Evolutionary conservation across 1,284 basidiomycete genomes (phyloP).

Genomic region (Golubevia sp.): DNA sequence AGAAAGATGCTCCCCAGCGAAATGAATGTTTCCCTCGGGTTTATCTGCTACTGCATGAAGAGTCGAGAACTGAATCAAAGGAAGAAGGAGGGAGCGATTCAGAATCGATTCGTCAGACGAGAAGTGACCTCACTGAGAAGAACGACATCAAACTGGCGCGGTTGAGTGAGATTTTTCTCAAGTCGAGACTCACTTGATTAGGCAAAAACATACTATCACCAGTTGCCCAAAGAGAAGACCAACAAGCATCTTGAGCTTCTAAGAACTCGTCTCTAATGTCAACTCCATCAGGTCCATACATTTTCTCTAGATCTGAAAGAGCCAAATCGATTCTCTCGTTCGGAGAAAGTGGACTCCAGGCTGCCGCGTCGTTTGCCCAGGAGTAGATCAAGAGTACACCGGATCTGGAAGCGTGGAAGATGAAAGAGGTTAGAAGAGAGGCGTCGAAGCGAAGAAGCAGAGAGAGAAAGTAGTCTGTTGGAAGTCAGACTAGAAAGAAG

Average conservation of each 20-base stretch:
- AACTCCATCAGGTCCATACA: not conserved
- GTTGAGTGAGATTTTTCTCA: not conserved
- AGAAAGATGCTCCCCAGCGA: not conserved
- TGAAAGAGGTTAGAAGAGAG: not conserved
- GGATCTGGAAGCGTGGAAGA: not conserved
- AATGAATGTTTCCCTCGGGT: not conserved
- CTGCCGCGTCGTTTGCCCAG: not conserved
- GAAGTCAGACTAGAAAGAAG: not conserved
- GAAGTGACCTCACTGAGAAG: not conserved
- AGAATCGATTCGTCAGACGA: no score
- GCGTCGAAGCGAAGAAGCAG: no score
- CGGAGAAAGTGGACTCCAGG: not conserved
- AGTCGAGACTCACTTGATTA: not conserved
- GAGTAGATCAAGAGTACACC: not conserved
- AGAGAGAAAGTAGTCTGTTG: not conserved
- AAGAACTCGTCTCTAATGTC: not conserved
- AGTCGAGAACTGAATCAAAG: not conserved
- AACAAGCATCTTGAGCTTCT: not conserved
- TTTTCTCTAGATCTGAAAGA: not conserved
- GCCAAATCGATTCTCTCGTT: not conserved
- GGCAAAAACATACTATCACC: not conserved
- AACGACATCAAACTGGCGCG: no score
- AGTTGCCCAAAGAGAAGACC: not conserved
- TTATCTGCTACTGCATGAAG: not conserved
- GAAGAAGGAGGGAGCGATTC: not conserved